These are phyloP conservation scores for Mucor racemosus DNA, from an alignment of 371 early-diverging fungal species.

Conservation along the genomic window DNA sequence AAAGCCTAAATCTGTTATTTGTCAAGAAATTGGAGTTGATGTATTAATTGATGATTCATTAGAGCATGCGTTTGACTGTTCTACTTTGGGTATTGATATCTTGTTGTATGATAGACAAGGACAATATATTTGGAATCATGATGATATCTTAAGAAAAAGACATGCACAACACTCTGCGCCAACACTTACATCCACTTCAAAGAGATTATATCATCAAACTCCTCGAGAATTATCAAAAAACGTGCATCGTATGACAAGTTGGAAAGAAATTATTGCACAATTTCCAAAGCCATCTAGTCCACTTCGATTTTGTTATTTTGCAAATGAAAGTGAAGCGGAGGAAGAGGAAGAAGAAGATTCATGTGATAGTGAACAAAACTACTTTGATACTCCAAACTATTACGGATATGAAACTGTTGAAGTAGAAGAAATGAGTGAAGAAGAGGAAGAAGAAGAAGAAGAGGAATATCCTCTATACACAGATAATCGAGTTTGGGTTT, in stretches of 20 bases:
- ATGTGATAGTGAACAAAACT: slow-evolving; percentile 1
- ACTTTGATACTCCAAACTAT: not conserved
- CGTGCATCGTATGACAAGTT: slow-evolving; percentile 49
- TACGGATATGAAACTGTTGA: slow-evolving; percentile 33
- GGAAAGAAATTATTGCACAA: slow-evolving; percentile 53
- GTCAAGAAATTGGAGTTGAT: slow-evolving; percentile 57
- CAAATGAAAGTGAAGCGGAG: slow-evolving; percentile 25
- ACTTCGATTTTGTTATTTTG: slow-evolving; percentile 40
- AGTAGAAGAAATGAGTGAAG: slow-evolving; percentile 33
- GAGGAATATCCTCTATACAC: slow-evolving; percentile 16
- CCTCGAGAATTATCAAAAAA: slow-evolving; percentile 38
- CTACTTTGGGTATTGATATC: slow-evolving; percentile 45
- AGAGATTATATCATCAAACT: slow-evolving; percentile 18
- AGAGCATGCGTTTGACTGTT: slow-evolving; percentile 51
- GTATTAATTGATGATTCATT: slow-evolving; percentile 56
- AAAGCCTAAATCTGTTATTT: slow-evolving; percentile 56
- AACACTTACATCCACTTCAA: slow-evolving; percentile 25
- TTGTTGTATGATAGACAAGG: slow-evolving; percentile 53
- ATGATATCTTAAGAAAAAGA: not conserved
- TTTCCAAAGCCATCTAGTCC: slow-evolving; percentile 59
- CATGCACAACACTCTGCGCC: not conserved
- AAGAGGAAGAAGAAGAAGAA: slow-evolving; percentile 24
- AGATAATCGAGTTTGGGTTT: slow-evolving; percentile 29
- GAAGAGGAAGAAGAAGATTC: slow-evolving; percentile 7
- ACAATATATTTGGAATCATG: slow-evolving; percentile 52